phyloP scores from a whole-genome alignment of 306 rosid genomes.

The Bauhinia variegata region DNA sequence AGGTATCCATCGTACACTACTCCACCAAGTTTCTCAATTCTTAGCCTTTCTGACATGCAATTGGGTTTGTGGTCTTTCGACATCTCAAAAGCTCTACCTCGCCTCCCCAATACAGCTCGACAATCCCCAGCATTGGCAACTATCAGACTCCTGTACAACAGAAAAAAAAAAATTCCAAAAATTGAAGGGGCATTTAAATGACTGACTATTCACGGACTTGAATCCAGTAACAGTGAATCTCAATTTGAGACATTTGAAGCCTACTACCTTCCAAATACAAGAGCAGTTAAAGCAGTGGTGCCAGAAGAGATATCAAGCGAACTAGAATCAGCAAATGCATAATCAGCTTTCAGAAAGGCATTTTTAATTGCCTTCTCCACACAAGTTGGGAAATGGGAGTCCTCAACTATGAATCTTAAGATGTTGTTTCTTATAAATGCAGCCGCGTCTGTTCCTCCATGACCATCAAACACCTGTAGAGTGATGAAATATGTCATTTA shows the following conservation, averaged over 20 bases:
- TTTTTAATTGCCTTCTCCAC: slow-evolving; percentile 64
- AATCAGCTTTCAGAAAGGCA: slow-evolving; percentile 77
- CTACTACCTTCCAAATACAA: slow-evolving; percentile 64
- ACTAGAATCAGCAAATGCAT: slow-evolving; percentile 77
- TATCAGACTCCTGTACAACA: slow-evolving; percentile 58
- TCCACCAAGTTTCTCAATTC: slow-evolving; percentile 88
- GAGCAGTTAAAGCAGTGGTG: slow-evolving; percentile 77
- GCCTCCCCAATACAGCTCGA: slow-evolving; percentile 78
- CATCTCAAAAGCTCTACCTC: slow-evolving; percentile 82
- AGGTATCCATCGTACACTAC: slow-evolving; percentile 83
- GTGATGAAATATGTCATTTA: slow-evolving; percentile 18
- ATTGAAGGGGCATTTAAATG: background rate
- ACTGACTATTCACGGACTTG: too few species aligned
- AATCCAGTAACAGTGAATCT: background rate
- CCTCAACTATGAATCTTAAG: slow-evolving; percentile 71
- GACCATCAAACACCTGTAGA: slow-evolving; percentile 83
- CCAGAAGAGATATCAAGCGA: slow-evolving; percentile 84
- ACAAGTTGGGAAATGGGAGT: slow-evolving; percentile 63
- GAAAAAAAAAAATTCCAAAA: background rate
- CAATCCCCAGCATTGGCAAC: slow-evolving; percentile 87
- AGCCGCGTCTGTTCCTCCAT: slow-evolving; percentile 84
- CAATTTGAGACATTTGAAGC: slow-evolving; percentile 4
- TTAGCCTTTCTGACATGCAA: slow-evolving; percentile 57
- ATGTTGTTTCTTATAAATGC: slow-evolving; percentile 68
- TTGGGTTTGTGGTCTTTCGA: slow-evolving; percentile 84